Conservation (phyloP, 495 filamentous ascomycete species). For the Penicillium roqueforti region DNA sequence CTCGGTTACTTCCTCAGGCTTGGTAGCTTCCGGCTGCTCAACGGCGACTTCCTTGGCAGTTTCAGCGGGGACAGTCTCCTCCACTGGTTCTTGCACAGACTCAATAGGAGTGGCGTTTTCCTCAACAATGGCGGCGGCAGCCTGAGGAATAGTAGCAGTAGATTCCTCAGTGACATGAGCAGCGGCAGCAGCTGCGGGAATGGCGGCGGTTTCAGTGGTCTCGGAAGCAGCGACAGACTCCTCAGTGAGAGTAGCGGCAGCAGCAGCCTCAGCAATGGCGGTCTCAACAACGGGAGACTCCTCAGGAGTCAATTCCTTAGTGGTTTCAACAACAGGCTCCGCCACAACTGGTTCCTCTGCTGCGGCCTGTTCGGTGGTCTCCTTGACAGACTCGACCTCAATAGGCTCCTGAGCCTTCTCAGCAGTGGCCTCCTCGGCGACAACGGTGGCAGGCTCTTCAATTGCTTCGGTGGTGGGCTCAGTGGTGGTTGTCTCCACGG, state of each 20-base stretch:
- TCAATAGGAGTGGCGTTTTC: not conserved
- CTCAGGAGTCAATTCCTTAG: slow-evolving; percentile 4
- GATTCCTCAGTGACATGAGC: not conserved
- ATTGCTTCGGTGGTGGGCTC: not conserved
- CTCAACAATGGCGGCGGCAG: not conserved
- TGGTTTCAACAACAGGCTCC: slow-evolving; percentile 10
- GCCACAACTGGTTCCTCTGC: slow-evolving; percentile 10
- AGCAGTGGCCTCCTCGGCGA: slow-evolving; percentile 1
- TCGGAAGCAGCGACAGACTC: not conserved
- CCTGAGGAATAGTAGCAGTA: not conserved
- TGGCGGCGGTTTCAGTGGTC: slow-evolving; percentile 3
- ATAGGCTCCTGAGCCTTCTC: not conserved
- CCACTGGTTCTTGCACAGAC: not conserved
- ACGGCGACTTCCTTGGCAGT: not conserved
- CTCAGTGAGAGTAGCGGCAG: not conserved
- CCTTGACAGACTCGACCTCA: not conserved
- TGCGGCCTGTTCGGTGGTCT: slow-evolving; percentile 6
- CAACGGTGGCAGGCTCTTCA: not conserved
- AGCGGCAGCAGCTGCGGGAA: slow-evolving; percentile 1
- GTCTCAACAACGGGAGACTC: slow-evolving; percentile 5
- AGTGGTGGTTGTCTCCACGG: not conserved
- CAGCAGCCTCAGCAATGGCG: slow-evolving; percentile 6
- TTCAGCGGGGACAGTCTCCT: not conserved
- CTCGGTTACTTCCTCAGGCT: not conserved
- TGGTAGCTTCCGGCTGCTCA: not conserved